Base-by-base conservation (phyloP, 768 basidiomycete genomes). In the Auriculariales sp. region DNA sequence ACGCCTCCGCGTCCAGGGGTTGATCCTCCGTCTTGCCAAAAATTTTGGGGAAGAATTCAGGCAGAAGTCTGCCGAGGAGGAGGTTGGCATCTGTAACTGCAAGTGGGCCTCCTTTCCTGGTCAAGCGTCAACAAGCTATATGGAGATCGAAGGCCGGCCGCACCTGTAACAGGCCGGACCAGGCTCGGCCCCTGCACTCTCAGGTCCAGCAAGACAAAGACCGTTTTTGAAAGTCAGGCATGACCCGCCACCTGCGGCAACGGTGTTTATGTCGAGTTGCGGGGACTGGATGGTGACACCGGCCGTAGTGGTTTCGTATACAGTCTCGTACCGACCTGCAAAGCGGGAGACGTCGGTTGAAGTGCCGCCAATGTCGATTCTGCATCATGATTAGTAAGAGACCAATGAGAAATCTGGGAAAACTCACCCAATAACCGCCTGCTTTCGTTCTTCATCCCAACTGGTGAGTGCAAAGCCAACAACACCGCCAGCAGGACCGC, bases 281-380 rank as follows among this genome's bases (percentile, higher is more conserved):
- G 92, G 89, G 1, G 83, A 84, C 60, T 93, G 89, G 47, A 97
- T 88, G 0, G 85, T 85, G 17, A 95, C 83, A 1, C 92, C 90
- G 0, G 93, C 93, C 0, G 93, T 97, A 0, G 92, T 94, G 0
- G 93, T 92, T 62, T 97, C 93, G 58, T 91, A 94, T 2, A 94
- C 89, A 15, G 89, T 74, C 61, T 97, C 92, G 59, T 91, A 92
- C 28, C 83, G 72, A 0, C 92, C 94, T 15, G 85, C 84, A 60
- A 83, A 97, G 29, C 94, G 78, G 4, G 91, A 94, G 2, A 95
- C 93, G 59, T 98, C 93, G 0, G 93, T 95, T 0, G 86, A 90
- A 0, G 94, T 98, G 12, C 93, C 92, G 3, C 92, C 91, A n/a
- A 93, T 85, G 55, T 93, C 90, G 51, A 92, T 67, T 5, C 88